Evolutionary conservation across 2,329 filamentous ascomycete genomes (phyloP), one percentile per base, ranked within the genome.

Genomic region (Colletotrichum chlorophyti): DNA sequence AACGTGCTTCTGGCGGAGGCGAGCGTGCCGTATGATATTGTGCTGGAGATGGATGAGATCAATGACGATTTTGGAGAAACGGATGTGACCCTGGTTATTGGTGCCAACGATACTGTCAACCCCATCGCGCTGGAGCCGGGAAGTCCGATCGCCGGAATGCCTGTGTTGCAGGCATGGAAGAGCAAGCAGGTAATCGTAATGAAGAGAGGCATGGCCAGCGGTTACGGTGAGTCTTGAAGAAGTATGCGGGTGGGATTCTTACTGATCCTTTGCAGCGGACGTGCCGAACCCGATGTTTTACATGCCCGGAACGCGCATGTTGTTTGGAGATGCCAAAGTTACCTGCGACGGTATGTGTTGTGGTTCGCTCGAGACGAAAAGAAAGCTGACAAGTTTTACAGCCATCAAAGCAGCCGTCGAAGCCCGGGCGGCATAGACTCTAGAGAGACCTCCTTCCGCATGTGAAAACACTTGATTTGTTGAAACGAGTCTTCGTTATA

Each of bases 21-120:
- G 1, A 89, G 84, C 29, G 93, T 96, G 26, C 91, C 91, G 3
- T 96, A 96, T 68, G 93, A 97, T 66, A 94, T 96, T 53, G 92
- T 96, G 24, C 82, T 96, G 41, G 92, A 97, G 75, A 96, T 96
- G 92, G 93, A 96, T 66, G 93, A 97, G 78, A 96, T 96, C 76
- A 97, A 96, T 72, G 92, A 96, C 62, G 92, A 96, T 68, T 97
- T 96, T 71, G 74, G 81, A 6, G 90, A 95, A 24, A 96, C 93
- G 0, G 93, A 96, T 67, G 80, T 96, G 9, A 93, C 91, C 0
- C 83, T 96, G 4, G 92, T 96, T 0, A 96, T 96, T 68, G 93
- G 93, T 3, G 93, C 93, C 8, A 96, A 97, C 66, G 93, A 97
- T 67, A 96, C 93, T 0, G 93, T 96, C 32, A 96, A 97, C 68